A percentile compares a stretch with the other conserved stretches of the same genome.
Evolutionary conservation across 1,139 yeast species (phyloP).

Genomic region (Taiozyma sp.): DNA sequence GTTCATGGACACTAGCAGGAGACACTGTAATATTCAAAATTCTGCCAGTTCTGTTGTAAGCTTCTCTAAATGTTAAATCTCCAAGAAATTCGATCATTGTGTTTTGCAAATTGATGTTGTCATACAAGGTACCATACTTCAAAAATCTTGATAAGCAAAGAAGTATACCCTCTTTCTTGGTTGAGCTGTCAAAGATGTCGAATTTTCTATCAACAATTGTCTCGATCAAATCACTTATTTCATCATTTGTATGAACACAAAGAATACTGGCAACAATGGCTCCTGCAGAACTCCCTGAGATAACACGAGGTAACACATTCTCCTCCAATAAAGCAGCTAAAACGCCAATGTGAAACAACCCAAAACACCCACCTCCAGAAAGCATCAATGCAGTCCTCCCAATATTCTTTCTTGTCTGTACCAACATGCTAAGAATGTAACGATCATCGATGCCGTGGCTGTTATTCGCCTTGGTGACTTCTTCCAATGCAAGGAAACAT

Average conservation of each 20-base stretch:
- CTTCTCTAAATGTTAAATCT: slow-evolving; percentile 90
- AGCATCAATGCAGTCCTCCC: slow-evolving; percentile 92
- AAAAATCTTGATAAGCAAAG: slow-evolving; percentile 43
- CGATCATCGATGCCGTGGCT: slow-evolving; percentile 56
- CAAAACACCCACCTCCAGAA: slow-evolving; percentile 95
- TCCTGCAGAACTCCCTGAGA: slow-evolving; percentile 97
- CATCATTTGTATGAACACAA: slow-evolving; percentile 77
- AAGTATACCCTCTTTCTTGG: slow-evolving; percentile 39
- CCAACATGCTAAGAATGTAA: slow-evolving; percentile 69
- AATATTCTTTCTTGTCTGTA: slow-evolving; percentile 85
- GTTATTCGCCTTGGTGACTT: slow-evolving; percentile 20
- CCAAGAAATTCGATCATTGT: slow-evolving; percentile 85
- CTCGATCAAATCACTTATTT: slow-evolving; percentile 52
- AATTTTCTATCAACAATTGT: slow-evolving; percentile 56
- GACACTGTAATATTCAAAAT: slow-evolving; percentile 88
- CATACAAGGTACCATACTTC: slow-evolving; percentile 78
- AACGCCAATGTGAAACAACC: slow-evolving; percentile 90
- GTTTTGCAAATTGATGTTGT: slow-evolving; percentile 61
- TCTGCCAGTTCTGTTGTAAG: slow-evolving; percentile 82
- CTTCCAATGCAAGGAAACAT: slow-evolving; percentile 60
- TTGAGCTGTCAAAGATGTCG: slow-evolving; percentile 53
- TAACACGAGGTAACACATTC: slow-evolving; percentile 75
- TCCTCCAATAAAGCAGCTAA: slow-evolving; percentile 71
- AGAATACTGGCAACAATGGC: slow-evolving; percentile 89
- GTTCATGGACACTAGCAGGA: slow-evolving; percentile 75